phyloP scores from a whole-genome alignment of 176 grass and related monocot genomes.

The Thalia dealbata region DNA sequence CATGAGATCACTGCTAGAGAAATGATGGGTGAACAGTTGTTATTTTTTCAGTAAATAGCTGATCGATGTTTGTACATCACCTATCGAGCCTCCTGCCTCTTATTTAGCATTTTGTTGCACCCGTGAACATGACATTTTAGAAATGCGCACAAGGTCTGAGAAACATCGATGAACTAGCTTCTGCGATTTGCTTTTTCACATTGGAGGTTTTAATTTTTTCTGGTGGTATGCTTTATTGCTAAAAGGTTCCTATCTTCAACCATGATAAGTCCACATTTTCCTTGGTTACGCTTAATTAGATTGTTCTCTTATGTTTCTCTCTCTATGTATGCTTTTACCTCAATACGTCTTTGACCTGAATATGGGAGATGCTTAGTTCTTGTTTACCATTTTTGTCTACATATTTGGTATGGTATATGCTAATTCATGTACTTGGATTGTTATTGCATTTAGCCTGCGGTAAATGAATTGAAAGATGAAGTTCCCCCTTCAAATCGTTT shows the following conservation, averaged over 20 bases:
- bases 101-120: too few species aligned
- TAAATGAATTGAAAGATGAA: conserved; percentile 56
- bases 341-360: not conserved
- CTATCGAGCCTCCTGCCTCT: too few species aligned
- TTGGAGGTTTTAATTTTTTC: not conserved
- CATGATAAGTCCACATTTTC: not conserved
- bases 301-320: not conserved
- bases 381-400: not conserved
- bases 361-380: not conserved
- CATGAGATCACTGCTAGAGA: too few species aligned
- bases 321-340: not conserved
- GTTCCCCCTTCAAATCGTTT: conserved; percentile 65
- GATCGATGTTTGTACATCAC: too few species aligned
- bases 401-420: not conserved
- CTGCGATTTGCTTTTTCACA: not conserved
- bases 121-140: too few species aligned
- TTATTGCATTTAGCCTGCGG: conserved; percentile 40
- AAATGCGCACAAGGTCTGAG: too few species aligned
- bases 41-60: too few species aligned
- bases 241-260: not conserved
- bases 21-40: too few species aligned
- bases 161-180: not conserved
- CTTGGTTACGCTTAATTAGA: not conserved
- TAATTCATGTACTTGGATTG: conserved; percentile 14
- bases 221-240: not conserved